Evolutionary conservation across 352 stramenopile genomes (phyloP).

Genomic region (Globisporangium echinulatum): DNA sequence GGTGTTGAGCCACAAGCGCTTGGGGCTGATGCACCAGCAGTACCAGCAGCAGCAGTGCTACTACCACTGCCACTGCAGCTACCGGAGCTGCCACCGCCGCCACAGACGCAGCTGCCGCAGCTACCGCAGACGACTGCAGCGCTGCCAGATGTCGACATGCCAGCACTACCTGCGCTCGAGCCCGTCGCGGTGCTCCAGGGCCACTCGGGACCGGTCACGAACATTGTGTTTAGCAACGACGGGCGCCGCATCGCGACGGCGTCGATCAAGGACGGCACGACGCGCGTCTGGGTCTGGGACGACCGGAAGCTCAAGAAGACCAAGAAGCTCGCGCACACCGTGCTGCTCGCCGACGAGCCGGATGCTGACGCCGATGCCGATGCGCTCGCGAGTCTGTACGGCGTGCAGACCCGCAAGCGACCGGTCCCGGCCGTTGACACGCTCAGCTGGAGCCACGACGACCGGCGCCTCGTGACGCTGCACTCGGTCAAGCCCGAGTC

Average conservation of each 20-base stretch:
- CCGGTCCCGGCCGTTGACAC: slow-evolving; percentile 48
- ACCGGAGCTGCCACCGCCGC: slow-evolving; percentile 1
- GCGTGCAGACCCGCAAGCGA: slow-evolving; percentile 34
- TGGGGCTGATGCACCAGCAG: background rate
- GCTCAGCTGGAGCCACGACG: slow-evolving; percentile 56
- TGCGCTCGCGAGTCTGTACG: slow-evolving; percentile 31
- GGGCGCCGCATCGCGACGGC: slow-evolving; percentile 91
- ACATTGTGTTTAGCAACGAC: slow-evolving; percentile 88
- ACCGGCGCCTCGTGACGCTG: slow-evolving; percentile 55
- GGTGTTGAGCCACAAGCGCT: slow-evolving; percentile 3
- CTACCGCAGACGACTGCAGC: slow-evolving; percentile 37
- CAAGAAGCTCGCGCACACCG: slow-evolving; percentile 42
- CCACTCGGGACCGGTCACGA: slow-evolving; percentile 91
- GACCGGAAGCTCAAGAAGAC: slow-evolving; percentile 58
- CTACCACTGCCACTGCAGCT: background rate
- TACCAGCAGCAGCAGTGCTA: background rate
- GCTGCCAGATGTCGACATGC: slow-evolving; percentile 41
- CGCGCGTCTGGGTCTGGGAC: slow-evolving; percentile 60
- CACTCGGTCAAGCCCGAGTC: slow-evolving; percentile 64
- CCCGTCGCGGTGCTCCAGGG: slow-evolving; percentile 69
- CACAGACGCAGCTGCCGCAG: slow-evolving; percentile 40
- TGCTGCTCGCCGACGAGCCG: slow-evolving; percentile 42
- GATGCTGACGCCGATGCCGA: slow-evolving; percentile 27
- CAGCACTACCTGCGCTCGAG: slow-evolving; percentile 33
- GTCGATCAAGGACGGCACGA: slow-evolving; percentile 91